A percentile compares a stretch with the other conserved stretches of the same genome.
phyloP scores from a whole-genome alignment of 352 stramenopile species.

The Globisporangium paddicum region DNA sequence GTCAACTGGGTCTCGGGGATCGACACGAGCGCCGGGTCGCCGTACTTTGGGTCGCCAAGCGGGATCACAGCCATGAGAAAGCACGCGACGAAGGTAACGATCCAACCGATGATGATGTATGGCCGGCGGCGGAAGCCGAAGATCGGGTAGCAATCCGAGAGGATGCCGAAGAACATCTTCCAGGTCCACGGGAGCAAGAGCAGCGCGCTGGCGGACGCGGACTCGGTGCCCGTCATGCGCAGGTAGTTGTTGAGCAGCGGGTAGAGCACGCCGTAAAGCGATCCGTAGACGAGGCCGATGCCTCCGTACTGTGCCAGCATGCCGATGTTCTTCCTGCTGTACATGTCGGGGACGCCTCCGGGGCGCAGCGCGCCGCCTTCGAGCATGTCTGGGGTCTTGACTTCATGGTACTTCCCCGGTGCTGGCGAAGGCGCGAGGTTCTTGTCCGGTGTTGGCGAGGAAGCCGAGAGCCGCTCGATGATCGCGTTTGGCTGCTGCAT shows the following conservation, averaged over 20 bases:
- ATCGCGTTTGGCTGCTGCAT: slow-evolving; percentile 16
- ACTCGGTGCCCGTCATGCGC: slow-evolving; percentile 36
- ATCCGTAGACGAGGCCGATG: slow-evolving; percentile 42
- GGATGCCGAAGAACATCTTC: slow-evolving; percentile 65
- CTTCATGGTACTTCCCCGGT: slow-evolving; percentile 18
- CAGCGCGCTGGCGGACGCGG: slow-evolving; percentile 34
- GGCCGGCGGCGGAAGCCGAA: slow-evolving; percentile 33
- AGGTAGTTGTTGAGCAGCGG: slow-evolving; percentile 53
- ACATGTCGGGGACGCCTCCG: slow-evolving; percentile 25
- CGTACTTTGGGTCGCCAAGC: slow-evolving; percentile 50
- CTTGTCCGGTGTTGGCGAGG: slow-evolving; percentile 20
- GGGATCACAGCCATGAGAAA: slow-evolving; percentile 32
- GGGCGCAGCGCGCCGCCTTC: slow-evolving; percentile 39
- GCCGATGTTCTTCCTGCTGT: slow-evolving; percentile 32
- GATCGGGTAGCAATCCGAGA: too few species aligned
- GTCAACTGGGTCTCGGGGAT: slow-evolving; percentile 26
- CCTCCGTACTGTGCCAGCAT: slow-evolving; percentile 47
- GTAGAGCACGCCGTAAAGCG: slow-evolving; percentile 39
- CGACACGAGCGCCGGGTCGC: slow-evolving; percentile 29
- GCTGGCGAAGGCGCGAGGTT: too few species aligned
- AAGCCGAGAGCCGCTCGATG: slow-evolving; percentile 22
- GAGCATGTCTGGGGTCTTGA: slow-evolving; percentile 24
- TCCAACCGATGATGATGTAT: slow-evolving; percentile 74
- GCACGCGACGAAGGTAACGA: slow-evolving; percentile 26
- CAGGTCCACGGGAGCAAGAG: slow-evolving; percentile 73